phyloP scores from a whole-genome alignment of 352 stramenopile species.

The Pythium biforme region DNA sequence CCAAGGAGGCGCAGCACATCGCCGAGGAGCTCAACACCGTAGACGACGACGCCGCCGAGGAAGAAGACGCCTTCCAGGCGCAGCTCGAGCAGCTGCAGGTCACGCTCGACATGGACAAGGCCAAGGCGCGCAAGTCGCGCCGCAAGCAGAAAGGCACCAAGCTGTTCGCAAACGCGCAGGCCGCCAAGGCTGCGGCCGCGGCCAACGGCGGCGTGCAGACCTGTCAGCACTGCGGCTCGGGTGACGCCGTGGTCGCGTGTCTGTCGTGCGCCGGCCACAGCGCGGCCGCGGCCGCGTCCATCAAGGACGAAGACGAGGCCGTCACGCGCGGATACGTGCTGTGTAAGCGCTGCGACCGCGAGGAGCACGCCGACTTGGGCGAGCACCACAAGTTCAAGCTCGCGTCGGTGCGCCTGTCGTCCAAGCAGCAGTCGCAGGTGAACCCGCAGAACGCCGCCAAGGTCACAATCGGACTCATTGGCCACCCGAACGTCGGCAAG shows the following conservation, averaged over 20 bases:
- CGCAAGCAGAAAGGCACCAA: slow-evolving; percentile 60
- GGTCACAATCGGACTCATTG: slow-evolving; percentile 85
- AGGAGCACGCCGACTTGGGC: slow-evolving; percentile 65
- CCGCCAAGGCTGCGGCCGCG: slow-evolving; percentile 9
- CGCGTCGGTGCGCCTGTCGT: slow-evolving; percentile 20
- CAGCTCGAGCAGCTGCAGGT: slow-evolving; percentile 37
- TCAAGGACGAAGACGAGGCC: slow-evolving; percentile 36
- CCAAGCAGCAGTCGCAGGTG: slow-evolving; percentile 32
- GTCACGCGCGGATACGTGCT: slow-evolving; percentile 64
- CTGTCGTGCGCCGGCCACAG: slow-evolving; percentile 54
- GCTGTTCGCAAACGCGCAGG: slow-evolving; percentile 19
- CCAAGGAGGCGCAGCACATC: slow-evolving; percentile 50
- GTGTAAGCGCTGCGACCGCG: slow-evolving; percentile 63
- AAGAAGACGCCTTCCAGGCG: neutral
- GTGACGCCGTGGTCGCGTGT: slow-evolving; percentile 60
- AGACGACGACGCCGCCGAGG: neutral
- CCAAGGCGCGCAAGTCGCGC: slow-evolving; percentile 26
- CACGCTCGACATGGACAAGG: slow-evolving; percentile 39
- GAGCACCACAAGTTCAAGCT: slow-evolving; percentile 51
- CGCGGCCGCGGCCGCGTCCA: slow-evolving; percentile 3
- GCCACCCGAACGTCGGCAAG: slow-evolving; percentile 88
- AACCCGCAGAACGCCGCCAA: slow-evolving; percentile 48
- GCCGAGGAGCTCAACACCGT: slow-evolving; percentile 60
- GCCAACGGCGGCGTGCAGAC: slow-evolving; percentile 30
- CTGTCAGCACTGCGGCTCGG: slow-evolving; percentile 74